Evolutionary conservation across 441 rosid species (phyloP), one percentile per base, ranked within the genome.

Genomic region (Adansonia rubrostipa): DNA sequence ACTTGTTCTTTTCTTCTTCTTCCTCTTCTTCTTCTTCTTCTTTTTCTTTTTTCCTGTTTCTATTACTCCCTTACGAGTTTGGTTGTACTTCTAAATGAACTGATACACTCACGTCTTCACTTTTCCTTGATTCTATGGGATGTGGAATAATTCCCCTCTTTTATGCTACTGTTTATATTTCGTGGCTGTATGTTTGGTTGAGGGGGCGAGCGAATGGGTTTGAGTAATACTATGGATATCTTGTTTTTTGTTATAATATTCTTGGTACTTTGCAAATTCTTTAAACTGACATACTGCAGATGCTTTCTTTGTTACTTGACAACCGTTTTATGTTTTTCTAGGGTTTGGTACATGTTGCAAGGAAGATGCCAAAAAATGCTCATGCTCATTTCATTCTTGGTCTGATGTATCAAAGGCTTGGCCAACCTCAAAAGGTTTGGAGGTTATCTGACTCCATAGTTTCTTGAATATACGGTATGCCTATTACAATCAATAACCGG

Each of bases 361-460:
- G 91, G 87, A 96, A 96, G 88, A 96, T 93, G 97, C 93, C 99
- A 0, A 96, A 92, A 85, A 96, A 96, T 87, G 97, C 97, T 61
- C 99, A 96, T 85, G 94, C 94, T 9, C 95, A 96, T 91, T 96
- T 96, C 76, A 89, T 96, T 47, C 98, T 96, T 76, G 99, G 99
- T 9, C 75, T 96, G 9, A 93, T 96, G 98, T 91, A 89, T 85
- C 99, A 96, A 83, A 87, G 99, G 74, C 77, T 93, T 86, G 91
- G 94, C 69, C 99, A 93, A 81, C 91, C 92, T 77, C 96, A 87
- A 74, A 96, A 96, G 98, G 99, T 86, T 81, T 74, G 65, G 73
- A 74, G 45, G 20, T 75, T 44, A 19, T 19, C 22, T 48, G 19
- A 19, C 65, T 53, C 24, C 56, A 3, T 56, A 3, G 22, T 54